Base-by-base conservation (phyloP, 2,329 filamentous ascomycete genomes). In the Sporothrix globosa region DNA sequence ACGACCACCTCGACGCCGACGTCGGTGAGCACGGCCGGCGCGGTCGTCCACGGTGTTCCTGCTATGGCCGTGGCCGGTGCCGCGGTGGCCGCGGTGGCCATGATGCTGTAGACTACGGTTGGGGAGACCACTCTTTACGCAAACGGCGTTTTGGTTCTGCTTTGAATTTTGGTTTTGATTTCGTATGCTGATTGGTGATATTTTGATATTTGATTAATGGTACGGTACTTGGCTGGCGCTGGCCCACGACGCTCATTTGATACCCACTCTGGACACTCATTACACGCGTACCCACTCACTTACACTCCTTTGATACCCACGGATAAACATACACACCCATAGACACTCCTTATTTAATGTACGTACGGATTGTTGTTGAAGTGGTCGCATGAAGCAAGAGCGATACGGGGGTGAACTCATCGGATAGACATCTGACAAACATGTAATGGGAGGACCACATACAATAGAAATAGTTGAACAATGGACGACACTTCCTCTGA, bases 11-110 rank as follows among this genome's bases (percentile, higher is more conserved):
- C 61, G 17, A 21, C 67, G 19, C 70, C 72, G 2, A n/a, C 71
- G n/a, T 27, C 70, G 0, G 73, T 66, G 13, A 46, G 56, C 13
- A 70, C 73, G 3, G 70, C 73, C 2, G 73, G 70, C n/a, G 72
- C 72, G 0, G 56, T 48, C 3, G 48, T 65, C 39, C 67, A 66
- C 50, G n/a, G 27, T 7, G 53, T 13, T 1, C 53, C 65, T 17
- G 48, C 41, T 3, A 41, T 44, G 10, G 70, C 71, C 1, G 60
- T 44, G 0, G 60, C 48, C n/a, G 27, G 63, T n/a, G n/a, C 66
- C 6, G 72, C 54, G 30, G 68, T 65, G 2, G 73, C 67, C 13
- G 34, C 65, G 9, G 60, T 48, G 7, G 69, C 65, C 2, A 14
- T 72, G 0, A 10, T 73, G 52, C 5, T 73, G 69, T 71, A 61